Evolutionary conservation across 2,329 filamentous ascomycete genomes (phyloP).

Genomic region (Sporothrix pseudoabietina): DNA sequence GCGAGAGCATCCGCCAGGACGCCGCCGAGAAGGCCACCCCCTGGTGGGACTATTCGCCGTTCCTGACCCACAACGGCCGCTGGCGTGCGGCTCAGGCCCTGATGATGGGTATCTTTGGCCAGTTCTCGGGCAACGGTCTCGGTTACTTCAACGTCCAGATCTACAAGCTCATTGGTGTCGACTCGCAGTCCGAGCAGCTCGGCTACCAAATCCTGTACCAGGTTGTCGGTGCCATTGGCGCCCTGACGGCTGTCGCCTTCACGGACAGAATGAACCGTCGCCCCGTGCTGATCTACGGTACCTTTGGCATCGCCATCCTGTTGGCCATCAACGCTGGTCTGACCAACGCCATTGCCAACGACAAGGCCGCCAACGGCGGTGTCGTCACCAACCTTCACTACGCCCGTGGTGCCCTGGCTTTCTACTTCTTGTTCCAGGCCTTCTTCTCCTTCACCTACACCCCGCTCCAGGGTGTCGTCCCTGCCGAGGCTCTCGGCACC

Average conservation of each 20-base stretch:
- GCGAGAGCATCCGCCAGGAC: slow-evolving; percentile 48
- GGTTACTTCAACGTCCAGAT: slow-evolving; percentile 56
- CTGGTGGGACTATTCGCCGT: slow-evolving; percentile 51
- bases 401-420: slow-evolving; percentile 49
- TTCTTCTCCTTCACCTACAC: slow-evolving; percentile 55
- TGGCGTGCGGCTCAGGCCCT: slow-evolving; percentile 53
- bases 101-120: slow-evolving; percentile 55
- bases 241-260: slow-evolving; percentile 47
- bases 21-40: slow-evolving; percentile 50
- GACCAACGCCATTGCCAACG: slow-evolving; percentile 42
- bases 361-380: slow-evolving; percentile 38
- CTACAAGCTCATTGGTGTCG: slow-evolving; percentile 47
- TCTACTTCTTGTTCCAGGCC: slow-evolving; percentile 54
- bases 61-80: slow-evolving; percentile 50
- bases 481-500: slow-evolving; percentile 52
- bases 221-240: slow-evolving; percentile 50
- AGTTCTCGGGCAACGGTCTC: slow-evolving; percentile 55
- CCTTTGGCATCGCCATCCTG: slow-evolving; percentile 46
- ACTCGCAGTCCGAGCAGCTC: slow-evolving; percentile 44
- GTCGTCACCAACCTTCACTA: slow-evolving; percentile 43
- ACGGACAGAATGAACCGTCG: slow-evolving; percentile 53
- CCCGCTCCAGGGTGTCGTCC: slow-evolving; percentile 52
- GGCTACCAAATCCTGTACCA: slow-evolving; percentile 53
- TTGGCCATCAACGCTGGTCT: slow-evolving; percentile 52
- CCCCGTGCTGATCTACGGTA: slow-evolving; percentile 50